Evolutionary conservation across 306 rosid genomes (phyloP), one percentile per base, ranked within the genome.

Genomic region (Cucurbita ficifolia): DNA sequence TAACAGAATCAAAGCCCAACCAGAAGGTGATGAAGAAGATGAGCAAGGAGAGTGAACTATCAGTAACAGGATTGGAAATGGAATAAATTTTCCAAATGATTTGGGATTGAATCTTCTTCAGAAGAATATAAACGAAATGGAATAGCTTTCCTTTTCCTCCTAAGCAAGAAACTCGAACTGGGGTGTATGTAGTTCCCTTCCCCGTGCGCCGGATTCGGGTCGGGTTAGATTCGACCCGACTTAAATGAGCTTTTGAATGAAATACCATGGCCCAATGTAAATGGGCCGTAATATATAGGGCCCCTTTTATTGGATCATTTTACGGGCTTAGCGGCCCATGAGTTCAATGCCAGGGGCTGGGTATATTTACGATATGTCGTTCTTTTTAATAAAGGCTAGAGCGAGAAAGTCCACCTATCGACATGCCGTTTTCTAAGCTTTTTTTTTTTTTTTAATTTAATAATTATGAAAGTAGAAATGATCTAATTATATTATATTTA

Each of bases 1-100:
- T 76, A 78, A n/a, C 49, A 24, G 38, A 74, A 74, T 38, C 62
- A 45, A 76, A 75, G 70, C 84, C 89, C 89, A 40, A 46, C 21
- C 73, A 24, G 42, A 12, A 68, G 11, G 12, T 21, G 33, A 62
- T 13, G 59, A 50, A 38, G 53, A 14, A 13, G 53, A 24, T 3
- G 62, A 51, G 22, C 4, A 50, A 49, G 16, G 19, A 35, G 18
- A 59, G 78, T 33, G 43, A 43, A 36, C 7, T 14, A 61, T 68
- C 4, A 68, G 40, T 46, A 14, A 75, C 22, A 48, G 43, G 33
- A 74, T 2, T 74, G 46, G 36, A 54, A 72, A 43, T 19, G 70
- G 48, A 29, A 17, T 42, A 36, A 58, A 33, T 14, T 45, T 6
- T 29, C 13, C 42, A 19, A 22, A 33, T 5, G 18, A 33, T 6